phyloP scores from a whole-genome alignment of 768 basidiomycete species.

The Lactifluus piperatus region DNA sequence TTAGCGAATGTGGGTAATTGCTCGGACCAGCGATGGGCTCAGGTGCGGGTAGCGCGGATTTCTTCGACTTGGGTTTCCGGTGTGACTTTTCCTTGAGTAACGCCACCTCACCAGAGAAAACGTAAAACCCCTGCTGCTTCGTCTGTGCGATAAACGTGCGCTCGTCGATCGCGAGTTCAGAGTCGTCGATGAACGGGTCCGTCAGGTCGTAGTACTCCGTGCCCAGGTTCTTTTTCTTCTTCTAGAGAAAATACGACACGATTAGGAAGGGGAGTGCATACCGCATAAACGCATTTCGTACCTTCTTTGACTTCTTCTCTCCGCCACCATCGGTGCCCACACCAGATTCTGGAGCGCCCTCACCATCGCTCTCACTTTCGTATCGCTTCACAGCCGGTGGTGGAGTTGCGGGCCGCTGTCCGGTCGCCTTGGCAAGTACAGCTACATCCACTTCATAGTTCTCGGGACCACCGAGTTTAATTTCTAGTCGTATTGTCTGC shows the following conservation, averaged over 20 bases:
- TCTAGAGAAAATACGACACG: background rate
- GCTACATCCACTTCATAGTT: conserved; percentile 69
- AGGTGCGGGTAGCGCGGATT: conserved; percentile 14
- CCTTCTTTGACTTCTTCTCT: conserved; percentile 34
- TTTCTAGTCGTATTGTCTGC: conserved; percentile 59
- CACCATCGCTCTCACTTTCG: conserved; percentile 48
- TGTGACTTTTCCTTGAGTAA: conserved; percentile 62
- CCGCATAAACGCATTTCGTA: background rate
- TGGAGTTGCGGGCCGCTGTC: conserved; percentile 56
- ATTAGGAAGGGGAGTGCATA: too few relatives aligned
- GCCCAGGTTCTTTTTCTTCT: conserved; percentile 39
- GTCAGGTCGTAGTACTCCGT: conserved; percentile 82
- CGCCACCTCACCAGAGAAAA: conserved; percentile 81
- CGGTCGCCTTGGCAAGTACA: conserved; percentile 48
- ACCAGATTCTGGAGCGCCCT: conserved; percentile 23
- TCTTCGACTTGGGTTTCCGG: conserved; percentile 19
- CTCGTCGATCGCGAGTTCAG: conserved; percentile 84
- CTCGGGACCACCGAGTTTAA: conserved; percentile 60
- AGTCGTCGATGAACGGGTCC: conserved; percentile 98
- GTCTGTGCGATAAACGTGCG: conserved; percentile 88
- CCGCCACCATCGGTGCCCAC: conserved; percentile 24
- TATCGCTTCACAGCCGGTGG: conserved; percentile 29
- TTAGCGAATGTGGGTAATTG: conserved; percentile 12
- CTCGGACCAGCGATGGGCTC: conserved; percentile 17
- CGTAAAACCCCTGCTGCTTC: conserved; percentile 89